Percentiles rank a stretch among this genome's conserved stretches.
These are phyloP conservation scores for Seiridium cupressi DNA, from an alignment of 2,329 filamentous ascomycete species.

Conservation along the genomic window DNA sequence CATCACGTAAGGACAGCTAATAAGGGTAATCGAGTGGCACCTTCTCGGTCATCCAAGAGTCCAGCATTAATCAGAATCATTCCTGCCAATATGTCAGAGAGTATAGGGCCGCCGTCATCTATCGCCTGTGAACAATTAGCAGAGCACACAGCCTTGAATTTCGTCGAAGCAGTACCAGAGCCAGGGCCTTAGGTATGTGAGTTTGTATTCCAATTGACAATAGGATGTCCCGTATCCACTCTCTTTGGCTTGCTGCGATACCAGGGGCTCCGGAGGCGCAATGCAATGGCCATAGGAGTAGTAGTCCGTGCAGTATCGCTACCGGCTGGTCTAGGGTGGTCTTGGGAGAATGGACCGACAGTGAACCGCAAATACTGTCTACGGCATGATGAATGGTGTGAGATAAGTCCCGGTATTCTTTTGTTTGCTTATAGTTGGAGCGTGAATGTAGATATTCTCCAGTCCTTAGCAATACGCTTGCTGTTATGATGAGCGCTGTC, in stretches of 20 bases:
- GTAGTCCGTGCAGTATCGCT: no score
- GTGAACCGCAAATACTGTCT: background rate
- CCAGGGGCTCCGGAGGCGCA: background rate
- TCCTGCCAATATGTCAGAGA: no score
- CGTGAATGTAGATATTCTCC: background rate
- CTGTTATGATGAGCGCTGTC: background rate
- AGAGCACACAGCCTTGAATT: no score
- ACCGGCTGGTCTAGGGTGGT: background rate
- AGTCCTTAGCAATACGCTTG: background rate
- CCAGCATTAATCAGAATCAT: no score
- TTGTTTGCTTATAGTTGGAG: background rate
- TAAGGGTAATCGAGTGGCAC: no score
- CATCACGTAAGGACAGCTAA: no score
- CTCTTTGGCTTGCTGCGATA: background rate
- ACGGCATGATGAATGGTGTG: background rate
- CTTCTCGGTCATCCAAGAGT: no score
- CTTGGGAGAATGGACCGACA: no score
- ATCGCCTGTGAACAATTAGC: no score
- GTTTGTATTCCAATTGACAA: background rate
- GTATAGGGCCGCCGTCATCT: no score
- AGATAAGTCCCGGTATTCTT: background rate
- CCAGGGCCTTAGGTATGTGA: background rate
- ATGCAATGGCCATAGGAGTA: background rate
- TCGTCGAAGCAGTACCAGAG: background rate
- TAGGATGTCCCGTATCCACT: background rate